Evolutionary conservation across 495 filamentous ascomycete genomes (phyloP), one percentile per base, ranked within the genome.

Genomic region (Penicillium coffeae): DNA sequence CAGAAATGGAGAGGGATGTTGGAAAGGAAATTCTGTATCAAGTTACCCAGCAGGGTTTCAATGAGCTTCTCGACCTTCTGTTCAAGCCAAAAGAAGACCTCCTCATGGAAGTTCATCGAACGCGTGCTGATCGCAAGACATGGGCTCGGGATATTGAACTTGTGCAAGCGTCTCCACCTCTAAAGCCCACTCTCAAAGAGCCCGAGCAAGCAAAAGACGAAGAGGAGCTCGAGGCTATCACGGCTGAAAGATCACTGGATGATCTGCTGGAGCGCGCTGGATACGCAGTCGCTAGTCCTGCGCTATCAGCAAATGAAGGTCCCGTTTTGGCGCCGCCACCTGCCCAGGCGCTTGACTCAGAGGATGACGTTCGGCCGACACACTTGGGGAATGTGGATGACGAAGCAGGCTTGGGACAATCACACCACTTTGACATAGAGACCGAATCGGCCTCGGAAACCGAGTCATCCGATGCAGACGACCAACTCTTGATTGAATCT

Each of bases 21-120:
- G 89, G 89, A 22, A 89, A 87, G 52, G 93, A 97, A 58, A 81
- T 95, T 13, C 71, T 97, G 6, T 96, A 93, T 58, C 88, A 95
- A 59, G 83, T 92, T 14, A 88, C 86, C 0, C 89, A 95, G 58
- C 84, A 95, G 59, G 89, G 87, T 1, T 85, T 95, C 64, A 96
- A 96, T 59, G 90, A 97, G 63, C 72, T 97, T 3, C 78, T 98
- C 4, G 88, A 96, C 61, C 73, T 82, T 8, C 71, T 98, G 0
- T 97, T 97, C 72, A 83, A 84, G 54, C 73, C 73, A 19, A 85
- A 86, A 51, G 93, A 98, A 66, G 84, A 89, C 48, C 63, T 87
- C 7, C 82, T 90, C 8, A 71, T 95, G 51, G 77, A 86, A 42
- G 83, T 79, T 8, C 77, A 80, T 33, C 73, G 78, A 13, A 89